These are phyloP conservation scores for Apiospora sp. DNA, from an alignment of 2,329 filamentous ascomycete species.

Conservation along the genomic window DNA sequence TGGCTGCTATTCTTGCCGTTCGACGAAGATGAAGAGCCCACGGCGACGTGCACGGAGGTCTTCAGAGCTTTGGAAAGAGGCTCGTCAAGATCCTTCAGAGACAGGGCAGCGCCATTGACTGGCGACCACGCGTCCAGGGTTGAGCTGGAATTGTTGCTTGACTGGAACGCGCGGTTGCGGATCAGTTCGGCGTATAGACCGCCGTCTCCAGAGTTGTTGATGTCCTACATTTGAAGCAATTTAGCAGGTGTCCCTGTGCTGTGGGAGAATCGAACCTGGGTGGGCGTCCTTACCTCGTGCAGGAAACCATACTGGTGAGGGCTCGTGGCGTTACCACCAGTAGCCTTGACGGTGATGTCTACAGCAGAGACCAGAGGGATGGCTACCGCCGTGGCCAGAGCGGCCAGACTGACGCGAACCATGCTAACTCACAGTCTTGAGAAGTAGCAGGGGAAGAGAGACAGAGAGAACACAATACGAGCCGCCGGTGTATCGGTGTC, in stretches of 20 bases:
- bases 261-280: no score
- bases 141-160: slow-evolving; percentile 50
- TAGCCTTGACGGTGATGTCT: slow-evolving; percentile 46
- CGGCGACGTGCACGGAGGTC: slow-evolving; percentile 57
- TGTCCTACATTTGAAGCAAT: slow-evolving; percentile 55
- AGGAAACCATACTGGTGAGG: slow-evolving; percentile 56
- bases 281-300: slow-evolving; percentile 48
- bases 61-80: slow-evolving; percentile 62
- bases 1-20: slow-evolving; percentile 33
- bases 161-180: slow-evolving; percentile 75
- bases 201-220: slow-evolving; percentile 75
- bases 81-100: slow-evolving; percentile 53
- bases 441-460: not conserved
- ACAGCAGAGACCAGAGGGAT: slow-evolving; percentile 40
- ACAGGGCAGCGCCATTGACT: slow-evolving; percentile 52
- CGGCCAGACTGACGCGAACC: slow-evolving; percentile 34
- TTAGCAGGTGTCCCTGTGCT: no score
- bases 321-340: slow-evolving; percentile 52
- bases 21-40: slow-evolving; percentile 36
- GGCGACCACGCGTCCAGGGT: slow-evolving; percentile 56
- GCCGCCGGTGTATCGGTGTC: slow-evolving; percentile 13
- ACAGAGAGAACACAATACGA: not conserved
- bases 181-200: slow-evolving; percentile 77
- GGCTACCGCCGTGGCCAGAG: slow-evolving; percentile 32
- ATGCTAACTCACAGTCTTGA: slow-evolving; percentile 24